phyloP scores from a whole-genome alignment of 208 protist species.

The Acanthamoeba pearcei region DNA sequence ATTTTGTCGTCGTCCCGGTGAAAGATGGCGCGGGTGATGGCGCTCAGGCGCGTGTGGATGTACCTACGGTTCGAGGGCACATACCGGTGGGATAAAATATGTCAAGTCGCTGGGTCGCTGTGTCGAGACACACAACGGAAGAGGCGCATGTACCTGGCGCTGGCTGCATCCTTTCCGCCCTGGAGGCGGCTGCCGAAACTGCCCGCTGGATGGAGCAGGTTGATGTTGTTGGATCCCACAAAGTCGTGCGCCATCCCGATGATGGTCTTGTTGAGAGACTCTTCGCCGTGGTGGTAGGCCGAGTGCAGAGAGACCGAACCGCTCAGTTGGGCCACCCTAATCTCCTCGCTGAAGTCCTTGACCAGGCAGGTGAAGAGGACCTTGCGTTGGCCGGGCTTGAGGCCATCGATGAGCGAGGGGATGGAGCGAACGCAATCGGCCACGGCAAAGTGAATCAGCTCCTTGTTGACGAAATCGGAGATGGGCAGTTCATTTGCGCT shows the following conservation, averaged over 20 bases:
- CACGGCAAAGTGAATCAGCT: constrained; percentile 99
- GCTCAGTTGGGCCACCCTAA: constrained; percentile 99
- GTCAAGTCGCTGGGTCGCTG: no score
- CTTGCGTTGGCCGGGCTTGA: constrained; percentile 99
- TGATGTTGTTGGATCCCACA: constrained; percentile 99
- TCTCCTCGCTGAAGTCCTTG: constrained; percentile 97
- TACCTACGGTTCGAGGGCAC: constrained; percentile 92
- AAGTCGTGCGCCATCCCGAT: constrained; percentile 99
- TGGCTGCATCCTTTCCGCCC: constrained; percentile 99
- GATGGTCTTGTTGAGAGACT: constrained; percentile 98
- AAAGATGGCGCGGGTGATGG: constrained; percentile 96
- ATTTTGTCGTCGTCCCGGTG: constrained; percentile 98
- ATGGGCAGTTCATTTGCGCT: constrained; percentile 55
- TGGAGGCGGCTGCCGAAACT: constrained; percentile 99
- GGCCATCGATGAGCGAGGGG: constrained; percentile 97
- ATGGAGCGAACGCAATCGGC: constrained; percentile 96
- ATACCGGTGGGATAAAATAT: no score
- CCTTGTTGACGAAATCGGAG: constrained; percentile 99
- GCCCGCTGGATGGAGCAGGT: constrained; percentile 97
- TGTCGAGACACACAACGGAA: not conserved
- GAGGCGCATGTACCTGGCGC: constrained; percentile 97
- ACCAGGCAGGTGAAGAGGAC: constrained; percentile 99
- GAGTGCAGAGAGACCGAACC: constrained; percentile 94
- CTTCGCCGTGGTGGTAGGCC: constrained; percentile 99
- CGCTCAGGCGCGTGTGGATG: constrained; percentile 98